A percentile compares a stretch with the other conserved stretches of the same genome.
These are phyloP conservation scores for Purshia tridentata DNA, from an alignment of 306 rosid species.

Conservation along the genomic window DNA sequence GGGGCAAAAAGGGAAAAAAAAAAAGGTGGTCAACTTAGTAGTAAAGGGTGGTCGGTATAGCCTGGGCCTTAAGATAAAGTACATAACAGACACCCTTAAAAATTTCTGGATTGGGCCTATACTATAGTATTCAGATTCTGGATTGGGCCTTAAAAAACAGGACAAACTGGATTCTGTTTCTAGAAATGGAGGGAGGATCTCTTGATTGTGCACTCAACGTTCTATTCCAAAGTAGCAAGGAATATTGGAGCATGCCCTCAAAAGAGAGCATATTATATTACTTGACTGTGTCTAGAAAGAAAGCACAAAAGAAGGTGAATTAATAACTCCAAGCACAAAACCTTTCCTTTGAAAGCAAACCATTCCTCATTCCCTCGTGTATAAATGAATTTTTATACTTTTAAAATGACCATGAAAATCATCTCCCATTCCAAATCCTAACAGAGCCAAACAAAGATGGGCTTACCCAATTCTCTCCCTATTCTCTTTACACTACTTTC, in stretches of 20 bases:
- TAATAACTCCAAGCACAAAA: constrained; percentile 29
- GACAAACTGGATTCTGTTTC: not conserved
- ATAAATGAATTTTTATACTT: constrained; percentile 32
- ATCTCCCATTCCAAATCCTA: constrained; percentile 24
- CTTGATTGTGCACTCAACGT: constrained; percentile 3
- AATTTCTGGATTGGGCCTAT: no score
- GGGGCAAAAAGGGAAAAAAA: no score
- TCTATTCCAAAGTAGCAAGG: constrained; percentile 12
- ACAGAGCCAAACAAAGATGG: constrained; percentile 46
- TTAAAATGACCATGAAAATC: constrained; percentile 18
- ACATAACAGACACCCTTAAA: no score
- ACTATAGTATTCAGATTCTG: not conserved
- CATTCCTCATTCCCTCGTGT: constrained; percentile 22
- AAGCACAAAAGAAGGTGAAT: constrained; percentile 47
- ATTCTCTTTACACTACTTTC: constrained; percentile 36
- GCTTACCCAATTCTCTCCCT: constrained; percentile 41
- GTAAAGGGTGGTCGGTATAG: no score
- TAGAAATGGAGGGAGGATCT: not conserved
- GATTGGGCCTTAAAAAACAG: not conserved
- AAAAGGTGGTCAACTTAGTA: no score
- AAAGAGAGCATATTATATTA: constrained; percentile 58
- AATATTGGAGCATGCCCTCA: constrained; percentile 44
- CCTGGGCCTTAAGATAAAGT: no score
- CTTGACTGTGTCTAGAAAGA: constrained; percentile 33
- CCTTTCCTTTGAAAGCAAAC: constrained; percentile 33